Conservation (phyloP, 2,329 filamentous ascomycete genomes). For the Aspergillus oerlinghausenensis region DNA sequence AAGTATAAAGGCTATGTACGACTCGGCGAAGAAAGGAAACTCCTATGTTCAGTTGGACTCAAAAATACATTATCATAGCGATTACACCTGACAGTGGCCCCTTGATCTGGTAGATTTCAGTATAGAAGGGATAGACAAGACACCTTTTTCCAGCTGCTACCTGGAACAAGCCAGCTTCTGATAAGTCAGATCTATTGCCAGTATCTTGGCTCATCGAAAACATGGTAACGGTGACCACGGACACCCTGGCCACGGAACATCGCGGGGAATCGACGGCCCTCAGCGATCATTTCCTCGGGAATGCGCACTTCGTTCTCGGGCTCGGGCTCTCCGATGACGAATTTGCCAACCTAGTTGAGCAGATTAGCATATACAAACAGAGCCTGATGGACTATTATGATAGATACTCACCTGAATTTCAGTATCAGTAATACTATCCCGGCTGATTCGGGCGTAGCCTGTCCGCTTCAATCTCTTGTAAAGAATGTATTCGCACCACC, state of each 20-base stretch:
- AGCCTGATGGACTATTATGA: background rate
- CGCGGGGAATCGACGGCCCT: slow-evolving; percentile 75
- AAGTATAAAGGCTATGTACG: background rate
- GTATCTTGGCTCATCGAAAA: slow-evolving; percentile 88
- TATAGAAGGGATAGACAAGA: slow-evolving; percentile 1
- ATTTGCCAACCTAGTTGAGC: slow-evolving; percentile 68
- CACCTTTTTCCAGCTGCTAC: background rate
- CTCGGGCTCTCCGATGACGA: slow-evolving; percentile 70
- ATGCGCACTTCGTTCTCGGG: slow-evolving; percentile 62
- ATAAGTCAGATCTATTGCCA: slow-evolving; percentile 32
- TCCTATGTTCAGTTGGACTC: slow-evolving; percentile 4
- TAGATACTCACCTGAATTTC: slow-evolving; percentile 69
- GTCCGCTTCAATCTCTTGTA: slow-evolving; percentile 83
- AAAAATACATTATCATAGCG: slow-evolving; percentile 8
- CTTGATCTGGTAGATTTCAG: slow-evolving; percentile 3
- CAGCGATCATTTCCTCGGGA: slow-evolving; percentile 68
- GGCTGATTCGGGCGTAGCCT: slow-evolving; percentile 83
- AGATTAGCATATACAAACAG: background rate
- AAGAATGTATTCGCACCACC: slow-evolving; percentile 98
- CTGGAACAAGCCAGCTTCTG: background rate
- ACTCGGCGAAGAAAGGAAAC: background rate
- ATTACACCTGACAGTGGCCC: slow-evolving; percentile 1
- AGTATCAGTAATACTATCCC: slow-evolving; percentile 92
- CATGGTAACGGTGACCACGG: slow-evolving; percentile 86
- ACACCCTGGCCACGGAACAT: slow-evolving; percentile 83